Base-by-base conservation (phyloP, 129 eudicot species). In the Rutidosis leptorrhynchoides region DNA sequence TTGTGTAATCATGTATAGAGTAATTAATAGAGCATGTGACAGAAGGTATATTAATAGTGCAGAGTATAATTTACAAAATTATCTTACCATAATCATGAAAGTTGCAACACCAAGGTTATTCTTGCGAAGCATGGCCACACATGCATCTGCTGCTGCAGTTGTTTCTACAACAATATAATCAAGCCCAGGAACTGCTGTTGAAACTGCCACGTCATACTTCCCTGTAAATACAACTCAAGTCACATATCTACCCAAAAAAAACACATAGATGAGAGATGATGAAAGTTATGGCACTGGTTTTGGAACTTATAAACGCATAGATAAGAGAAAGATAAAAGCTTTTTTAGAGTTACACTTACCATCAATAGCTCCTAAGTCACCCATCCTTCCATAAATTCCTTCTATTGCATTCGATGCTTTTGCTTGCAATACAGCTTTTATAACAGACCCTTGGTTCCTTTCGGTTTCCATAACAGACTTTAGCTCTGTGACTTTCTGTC, bases 111-210 rank as follows among this genome's bases (percentile, higher is more conserved):
- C 99, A 73, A 93, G 95, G 67, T 81, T 79, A 68, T 86, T 85
- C 73, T 61, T 66, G 11, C 99, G 93, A 53, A 93, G 95, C 74
- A 93, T 78, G 77, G 86, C 95, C 61, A 93, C 96, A 49, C 99
- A 93, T 48, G 89, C 82, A 74, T 93, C 93, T 72, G 99, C 99
- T 16, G 99, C 88, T 52, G 90, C 80, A 67, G 95, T 79, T 40
- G 89, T 93, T 79, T 93, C 99, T n/a, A 93, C 99, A 4, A 93
- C 89, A 70, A 93, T 89, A 70, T 84, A 93, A 71, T 93, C 99
- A 71, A 93, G 96, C 45, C 90, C 96, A 28, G 83, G 32, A 74
- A 96, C 90, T 27, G 99, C 99, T 27, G 99, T 93, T 79, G 99
- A 93, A 72, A 93, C 74, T 7, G 99, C 99, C 32, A 93, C 82